Evolutionary conservation across 2,329 filamentous ascomycete genomes (phyloP).

Genomic region (Thelonectria blattea): DNA sequence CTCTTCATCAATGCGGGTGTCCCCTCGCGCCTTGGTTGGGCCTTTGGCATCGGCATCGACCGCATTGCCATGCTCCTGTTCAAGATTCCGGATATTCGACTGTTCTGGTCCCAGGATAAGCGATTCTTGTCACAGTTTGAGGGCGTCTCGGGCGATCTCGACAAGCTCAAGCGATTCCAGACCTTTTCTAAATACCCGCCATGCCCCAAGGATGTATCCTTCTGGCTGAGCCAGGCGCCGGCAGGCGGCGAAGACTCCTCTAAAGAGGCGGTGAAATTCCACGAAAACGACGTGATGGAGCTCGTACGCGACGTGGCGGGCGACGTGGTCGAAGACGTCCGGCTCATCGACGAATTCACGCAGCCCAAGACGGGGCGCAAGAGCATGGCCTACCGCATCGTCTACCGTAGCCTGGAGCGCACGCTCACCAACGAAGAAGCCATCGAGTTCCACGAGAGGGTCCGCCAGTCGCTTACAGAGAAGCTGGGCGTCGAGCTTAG

Average conservation of each 20-base stretch:
- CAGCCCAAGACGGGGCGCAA: constrained; percentile 84
- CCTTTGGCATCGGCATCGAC: constrained; percentile 92
- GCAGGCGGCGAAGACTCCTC: constrained; percentile 37
- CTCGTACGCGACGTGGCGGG: constrained; percentile 83
- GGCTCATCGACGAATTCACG: constrained; percentile 82
- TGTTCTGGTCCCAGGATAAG: constrained; percentile 90
- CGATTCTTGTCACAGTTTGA: constrained; percentile 89
- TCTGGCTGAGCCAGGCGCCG: constrained; percentile 72
- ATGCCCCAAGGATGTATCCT: constrained; percentile 91
- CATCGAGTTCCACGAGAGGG: constrained; percentile 74
- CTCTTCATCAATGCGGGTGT: constrained; percentile 80
- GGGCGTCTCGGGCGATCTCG: constrained; percentile 60
- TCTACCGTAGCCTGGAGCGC: constrained; percentile 89
- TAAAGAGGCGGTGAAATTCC: constrained; percentile 61
- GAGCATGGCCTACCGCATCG: constrained; percentile 91
- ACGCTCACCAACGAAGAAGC: constrained; percentile 86
- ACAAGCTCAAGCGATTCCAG: constrained; percentile 67
- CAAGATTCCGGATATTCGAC: constrained; percentile 91
- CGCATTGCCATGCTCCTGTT: constrained; percentile 97
- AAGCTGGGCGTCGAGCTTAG: constrained; percentile 75
- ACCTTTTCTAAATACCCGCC: constrained; percentile 92
- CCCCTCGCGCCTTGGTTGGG: constrained; percentile 83
- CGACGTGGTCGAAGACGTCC: constrained; percentile 86
- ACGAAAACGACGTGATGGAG: constrained; percentile 98
- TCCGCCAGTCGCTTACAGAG: constrained; percentile 68